A percentile compares a stretch with the other conserved stretches of the same genome.
Conservation (phyloP, 2,329 filamentous ascomycete species). For the Penicillium decumbens region DNA sequence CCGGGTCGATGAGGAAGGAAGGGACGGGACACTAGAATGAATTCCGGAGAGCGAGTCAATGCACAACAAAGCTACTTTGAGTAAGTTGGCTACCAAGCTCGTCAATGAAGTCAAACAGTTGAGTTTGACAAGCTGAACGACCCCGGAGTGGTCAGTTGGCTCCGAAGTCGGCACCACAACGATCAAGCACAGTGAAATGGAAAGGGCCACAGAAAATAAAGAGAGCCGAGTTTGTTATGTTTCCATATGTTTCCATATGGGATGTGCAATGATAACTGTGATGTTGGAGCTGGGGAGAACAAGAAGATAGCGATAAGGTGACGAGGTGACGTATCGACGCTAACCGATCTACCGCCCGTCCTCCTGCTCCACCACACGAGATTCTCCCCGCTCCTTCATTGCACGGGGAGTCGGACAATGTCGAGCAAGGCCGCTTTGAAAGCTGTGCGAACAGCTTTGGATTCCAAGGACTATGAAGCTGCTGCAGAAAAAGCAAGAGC, state of each 20-base stretch:
- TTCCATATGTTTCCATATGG: neutral
- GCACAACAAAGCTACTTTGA: neutral
- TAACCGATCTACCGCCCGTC: slow-evolving; percentile 11
- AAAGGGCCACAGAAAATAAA: neutral
- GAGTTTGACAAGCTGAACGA: neutral
- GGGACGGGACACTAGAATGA: neutral
- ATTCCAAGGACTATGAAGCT: slow-evolving; percentile 72
- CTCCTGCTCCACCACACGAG: slow-evolving; percentile 15
- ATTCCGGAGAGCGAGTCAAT: neutral
- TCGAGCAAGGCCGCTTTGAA: slow-evolving; percentile 69
- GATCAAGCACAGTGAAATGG: neutral
- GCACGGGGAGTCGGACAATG: slow-evolving; percentile 27
- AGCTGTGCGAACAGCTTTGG: slow-evolving; percentile 71
- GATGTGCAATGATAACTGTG: neutral
- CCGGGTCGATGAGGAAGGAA: neutral
- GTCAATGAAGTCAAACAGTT: neutral
- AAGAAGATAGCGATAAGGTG: slow-evolving; percentile 17
- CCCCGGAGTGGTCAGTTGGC: neutral
- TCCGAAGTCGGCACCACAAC: neutral
- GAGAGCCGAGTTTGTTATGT: neutral
- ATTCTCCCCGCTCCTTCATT: slow-evolving; percentile 19
- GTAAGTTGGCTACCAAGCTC: neutral
- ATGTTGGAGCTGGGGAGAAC: slow-evolving; percentile 5
- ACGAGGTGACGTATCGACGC: slow-evolving; percentile 26
- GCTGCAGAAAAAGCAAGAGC: slow-evolving; percentile 65